phyloP scores from a whole-genome alignment of 768 basidiomycete genomes.

The Pulveroboletus sp. region DNA sequence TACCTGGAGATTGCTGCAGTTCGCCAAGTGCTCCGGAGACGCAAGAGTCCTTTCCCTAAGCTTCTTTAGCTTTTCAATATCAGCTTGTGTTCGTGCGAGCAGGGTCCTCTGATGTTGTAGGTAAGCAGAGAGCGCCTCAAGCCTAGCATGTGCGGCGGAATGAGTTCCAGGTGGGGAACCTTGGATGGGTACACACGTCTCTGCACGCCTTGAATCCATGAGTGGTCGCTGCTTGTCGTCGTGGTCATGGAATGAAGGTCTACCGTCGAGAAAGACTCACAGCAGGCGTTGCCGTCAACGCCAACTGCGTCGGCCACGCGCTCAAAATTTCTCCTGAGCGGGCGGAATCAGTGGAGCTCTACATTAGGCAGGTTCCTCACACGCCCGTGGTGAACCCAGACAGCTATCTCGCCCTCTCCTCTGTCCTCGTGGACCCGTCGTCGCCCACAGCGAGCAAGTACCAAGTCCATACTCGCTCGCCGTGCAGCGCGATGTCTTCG shows the following conservation, averaged over 20 bases:
- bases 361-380: conserved; percentile 20
- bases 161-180: not conserved
- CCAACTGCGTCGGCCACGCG: conserved; percentile 6
- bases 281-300: conserved; percentile 11
- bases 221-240: conserved; percentile 20
- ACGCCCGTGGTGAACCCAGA: conserved; percentile 13
- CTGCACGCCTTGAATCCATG: conserved; percentile 34
- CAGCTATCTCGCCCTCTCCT: conserved; percentile 14
- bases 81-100: conserved; percentile 55
- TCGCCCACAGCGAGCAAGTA: conserved; percentile 27
- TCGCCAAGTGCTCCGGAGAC: conserved; percentile 32
- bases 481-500: conserved; percentile 22
- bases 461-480: conserved; percentile 14
- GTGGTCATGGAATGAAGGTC: conserved; percentile 30
- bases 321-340: conserved; percentile 25
- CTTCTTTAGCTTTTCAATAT: conserved; percentile 52
- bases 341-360: not conserved
- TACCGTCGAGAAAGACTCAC: not conserved
- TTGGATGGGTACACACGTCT: conserved; percentile 24
- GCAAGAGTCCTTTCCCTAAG: conserved; percentile 38
- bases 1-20: conserved; percentile 35
- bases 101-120: conserved; percentile 56
- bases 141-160: conserved; percentile 13
- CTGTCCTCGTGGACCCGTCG: conserved; percentile 18
- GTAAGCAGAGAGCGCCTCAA: conserved; percentile 62